Evolutionary conservation across 208 protist genomes (phyloP), one percentile per base, ranked within the genome.

Genomic region (Angomonas deanei): DNA sequence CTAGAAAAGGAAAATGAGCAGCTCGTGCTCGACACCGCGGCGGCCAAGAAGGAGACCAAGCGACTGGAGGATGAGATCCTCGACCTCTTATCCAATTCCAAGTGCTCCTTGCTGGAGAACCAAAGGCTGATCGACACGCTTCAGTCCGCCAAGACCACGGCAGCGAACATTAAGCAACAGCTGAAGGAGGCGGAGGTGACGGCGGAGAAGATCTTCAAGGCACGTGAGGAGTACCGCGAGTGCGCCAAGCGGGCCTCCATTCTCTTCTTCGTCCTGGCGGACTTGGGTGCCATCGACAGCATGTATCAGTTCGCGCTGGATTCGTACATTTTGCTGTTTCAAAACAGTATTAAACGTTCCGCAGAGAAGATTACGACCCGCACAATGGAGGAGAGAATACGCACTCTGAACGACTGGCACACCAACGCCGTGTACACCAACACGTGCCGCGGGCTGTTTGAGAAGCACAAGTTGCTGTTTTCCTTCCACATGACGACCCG

Each of bases 291-390:
- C 11, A 97, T 99, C 57, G 98, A 99, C 78, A 88, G 88, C 26
- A 99, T 99, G 98, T 99, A 99, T 80, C 98, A 99, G 78, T 99
- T 99, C 68, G 97, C 97, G 19, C 80, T 99, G 3, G 97, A 99
- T 64, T 88, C 94, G 3, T 99, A 99, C 79, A 97, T 99, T 53
- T 75, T 93, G 8, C 78, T 99, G 6, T 99, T 99, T 79, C 87
- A 96, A 64, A 80, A 80, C 42, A 97, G 88, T 74, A 98, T 99
- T 77, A 88, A 97, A 61, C 95, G 93, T 24, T 94, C 93, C 1
- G 61, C 85, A 34, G 93, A 97, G 65, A 94, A 93, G 71, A 97
- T 97, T 53, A 66, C 73, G 23, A 81, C 84, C 13, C 79, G 89
- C 72, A 80, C 76, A 27, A 76, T 96, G 66, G 79, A 92, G 59